Evolutionary conservation across 2,329 filamentous ascomycete genomes (phyloP), one percentile per base, ranked within the genome.

Genomic region (Trichoderma atrobrunneum): DNA sequence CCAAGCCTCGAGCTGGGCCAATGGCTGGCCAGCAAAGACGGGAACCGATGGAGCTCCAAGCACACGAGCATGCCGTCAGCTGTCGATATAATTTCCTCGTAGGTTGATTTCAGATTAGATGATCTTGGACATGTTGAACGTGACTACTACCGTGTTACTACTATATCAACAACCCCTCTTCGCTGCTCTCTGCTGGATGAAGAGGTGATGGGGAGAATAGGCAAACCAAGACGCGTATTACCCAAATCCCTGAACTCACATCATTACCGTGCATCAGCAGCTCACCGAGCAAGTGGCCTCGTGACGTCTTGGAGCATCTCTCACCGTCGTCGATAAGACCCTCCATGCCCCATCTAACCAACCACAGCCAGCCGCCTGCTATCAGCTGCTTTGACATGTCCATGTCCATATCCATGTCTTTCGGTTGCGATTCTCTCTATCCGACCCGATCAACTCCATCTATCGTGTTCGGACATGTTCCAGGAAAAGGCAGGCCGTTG

Each of bases 271-370:
- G 39, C 54, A 69, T 67, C 64, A 30, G 51, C 64, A 32, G n/a
- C 56, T 69, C 66, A 69, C 66, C 66, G 66, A 69, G 39, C 26
- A 54, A 24, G 21, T 61, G 56, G 66, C 65, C 65, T 60, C 65
- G 65, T 69, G 65, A 69, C 65, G 7, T 16, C 39, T 60, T 48
- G 56, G 24, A 36, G 32, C n/a, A 51, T 34, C 30, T 67, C 66
- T 34, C 66, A 69, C 66, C 66, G 66, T 69, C 24, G 66, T 48
- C 56, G 56, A 69, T 51, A 61, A 70, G 67, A 24, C 64, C 66
- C 28, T 69, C 66, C 57, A 34, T 61, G 56, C 30, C 28, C 21
- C 30, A 2, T 26, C 32, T n/a, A 36, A 36, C 67, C 67, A 62
- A 70, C 67, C 67, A 70, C 67, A 59, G 24, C 57, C 0, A 14